Evolutionary conservation across 768 basidiomycete genomes (phyloP).

Genomic region (Russula vinacea): DNA sequence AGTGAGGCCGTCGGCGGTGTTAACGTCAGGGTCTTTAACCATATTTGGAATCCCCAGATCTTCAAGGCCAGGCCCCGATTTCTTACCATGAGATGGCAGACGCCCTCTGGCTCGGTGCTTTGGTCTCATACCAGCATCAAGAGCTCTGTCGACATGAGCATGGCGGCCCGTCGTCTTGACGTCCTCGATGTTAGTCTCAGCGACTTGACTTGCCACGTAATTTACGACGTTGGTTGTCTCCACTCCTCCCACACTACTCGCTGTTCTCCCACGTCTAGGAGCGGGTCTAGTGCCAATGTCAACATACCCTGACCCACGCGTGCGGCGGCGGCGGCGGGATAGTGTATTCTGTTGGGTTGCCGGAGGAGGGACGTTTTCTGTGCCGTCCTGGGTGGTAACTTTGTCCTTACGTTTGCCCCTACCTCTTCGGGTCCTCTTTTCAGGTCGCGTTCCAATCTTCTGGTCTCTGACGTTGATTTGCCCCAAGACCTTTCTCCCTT

Average conservation of each 20-base stretch:
- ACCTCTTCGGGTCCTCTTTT: conserved; percentile 4
- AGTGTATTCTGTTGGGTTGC: conserved; percentile 1
- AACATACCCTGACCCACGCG: neutral
- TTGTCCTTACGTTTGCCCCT: conserved; percentile 14
- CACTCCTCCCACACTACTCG: neutral
- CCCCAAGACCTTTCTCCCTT: neutral
- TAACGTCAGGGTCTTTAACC: neutral
- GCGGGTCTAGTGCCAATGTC: neutral
- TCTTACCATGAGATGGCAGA: neutral
- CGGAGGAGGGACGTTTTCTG: conserved; percentile 17
- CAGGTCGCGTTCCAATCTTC: neutral
- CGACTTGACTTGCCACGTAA: neutral
- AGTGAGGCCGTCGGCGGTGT: neutral
- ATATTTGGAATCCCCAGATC: conserved; percentile 2
- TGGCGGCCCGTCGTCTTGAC: neutral
- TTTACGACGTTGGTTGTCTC: neutral
- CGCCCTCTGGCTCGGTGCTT: neutral
- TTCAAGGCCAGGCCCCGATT: conserved; percentile 4
- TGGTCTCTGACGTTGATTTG: neutral
- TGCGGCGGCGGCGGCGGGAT: conserved; percentile 6
- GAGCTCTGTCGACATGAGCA: neutral
- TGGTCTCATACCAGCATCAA: neutral
- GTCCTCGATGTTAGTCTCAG: neutral
- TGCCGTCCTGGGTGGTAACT: conserved; percentile 1
- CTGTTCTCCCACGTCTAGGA: conserved; percentile 5